phyloP scores from a whole-genome alignment of 2,329 filamentous ascomycete species.

The Onygenales sp. region DNA sequence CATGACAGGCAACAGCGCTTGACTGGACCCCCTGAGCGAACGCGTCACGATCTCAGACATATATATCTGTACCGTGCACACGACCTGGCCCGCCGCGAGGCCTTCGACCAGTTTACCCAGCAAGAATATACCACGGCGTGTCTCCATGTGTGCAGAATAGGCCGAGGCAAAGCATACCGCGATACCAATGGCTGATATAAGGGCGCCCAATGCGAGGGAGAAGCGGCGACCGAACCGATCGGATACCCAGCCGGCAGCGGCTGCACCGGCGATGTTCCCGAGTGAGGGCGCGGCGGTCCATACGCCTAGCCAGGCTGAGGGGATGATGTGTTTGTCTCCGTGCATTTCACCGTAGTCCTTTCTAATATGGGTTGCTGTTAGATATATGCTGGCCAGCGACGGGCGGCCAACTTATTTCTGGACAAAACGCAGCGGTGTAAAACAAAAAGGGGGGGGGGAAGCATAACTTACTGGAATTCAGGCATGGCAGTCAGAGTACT shows the following conservation, averaged over 20 bases:
- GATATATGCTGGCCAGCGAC: too few species aligned
- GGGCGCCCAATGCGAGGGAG: conserved; percentile 26
- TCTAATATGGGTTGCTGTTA: conserved; percentile 8
- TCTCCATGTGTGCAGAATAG: conserved; percentile 16
- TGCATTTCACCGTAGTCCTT: conserved; percentile 25
- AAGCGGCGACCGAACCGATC: conserved; percentile 32
- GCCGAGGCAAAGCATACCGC: conserved; percentile 27
- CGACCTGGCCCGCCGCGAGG: conserved; percentile 36
- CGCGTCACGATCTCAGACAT: conserved; percentile 43
- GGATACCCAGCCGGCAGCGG: conserved; percentile 30
- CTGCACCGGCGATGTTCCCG: conserved; percentile 30
- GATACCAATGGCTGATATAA: conserved; percentile 30
- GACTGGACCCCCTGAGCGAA: conserved; percentile 36
- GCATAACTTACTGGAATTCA: conserved; percentile 11
- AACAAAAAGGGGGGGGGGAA: not conserved
- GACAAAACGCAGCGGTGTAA: not conserved
- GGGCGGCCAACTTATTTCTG: not conserved
- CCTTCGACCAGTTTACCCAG: conserved; percentile 40
- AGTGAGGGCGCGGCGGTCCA: conserved; percentile 35
- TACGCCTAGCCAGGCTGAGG: conserved; percentile 36
- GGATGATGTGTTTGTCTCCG: conserved; percentile 27
- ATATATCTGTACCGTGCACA: conserved; percentile 38
- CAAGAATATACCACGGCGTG: conserved; percentile 33
- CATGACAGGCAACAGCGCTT: conserved; percentile 43
- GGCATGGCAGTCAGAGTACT: conserved; percentile 12